Evolutionary conservation across 2,329 filamentous ascomycete species (phyloP).

Genomic region (Tricladium varicosporioides): DNA sequence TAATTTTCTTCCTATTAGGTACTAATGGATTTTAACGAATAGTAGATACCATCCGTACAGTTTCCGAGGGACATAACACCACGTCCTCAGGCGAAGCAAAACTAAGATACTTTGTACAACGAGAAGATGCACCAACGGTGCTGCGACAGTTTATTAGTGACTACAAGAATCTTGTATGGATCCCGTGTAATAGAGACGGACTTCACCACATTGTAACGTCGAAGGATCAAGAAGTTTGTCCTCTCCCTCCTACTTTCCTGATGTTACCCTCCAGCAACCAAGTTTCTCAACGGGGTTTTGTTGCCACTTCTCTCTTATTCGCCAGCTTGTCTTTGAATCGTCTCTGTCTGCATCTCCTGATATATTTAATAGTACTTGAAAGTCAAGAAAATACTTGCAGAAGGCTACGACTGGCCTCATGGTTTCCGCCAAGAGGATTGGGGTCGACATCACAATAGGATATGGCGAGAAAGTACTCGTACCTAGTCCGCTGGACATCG

Average conservation of each 20-base stretch:
- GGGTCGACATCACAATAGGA: constrained; percentile 3
- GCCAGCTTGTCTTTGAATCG: background rate
- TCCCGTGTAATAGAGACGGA: background rate
- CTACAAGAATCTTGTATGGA: background rate
- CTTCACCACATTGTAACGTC: background rate
- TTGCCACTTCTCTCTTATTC: background rate
- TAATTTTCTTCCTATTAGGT: background rate
- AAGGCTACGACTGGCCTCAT: constrained; percentile 3
- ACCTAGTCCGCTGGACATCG: background rate
- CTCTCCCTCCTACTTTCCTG: background rate
- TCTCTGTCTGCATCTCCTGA: background rate
- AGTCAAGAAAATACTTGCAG: constrained; percentile 1
- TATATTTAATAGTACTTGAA: constrained; percentile 1
- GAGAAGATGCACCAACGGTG: background rate
- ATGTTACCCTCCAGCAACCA: background rate
- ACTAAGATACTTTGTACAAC: background rate
- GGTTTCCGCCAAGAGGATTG: constrained; percentile 1
- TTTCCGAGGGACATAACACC: background rate
- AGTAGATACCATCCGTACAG: constrained; percentile 1
- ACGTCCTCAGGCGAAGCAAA: background rate
- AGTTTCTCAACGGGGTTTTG: background rate
- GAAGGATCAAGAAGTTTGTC: background rate
- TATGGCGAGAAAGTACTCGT: constrained; percentile 6
- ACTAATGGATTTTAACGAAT: background rate
- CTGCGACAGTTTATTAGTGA: background rate